phyloP scores from a whole-genome alignment of 2,329 filamentous ascomycete species.

The Endothia cerciana region DNA sequence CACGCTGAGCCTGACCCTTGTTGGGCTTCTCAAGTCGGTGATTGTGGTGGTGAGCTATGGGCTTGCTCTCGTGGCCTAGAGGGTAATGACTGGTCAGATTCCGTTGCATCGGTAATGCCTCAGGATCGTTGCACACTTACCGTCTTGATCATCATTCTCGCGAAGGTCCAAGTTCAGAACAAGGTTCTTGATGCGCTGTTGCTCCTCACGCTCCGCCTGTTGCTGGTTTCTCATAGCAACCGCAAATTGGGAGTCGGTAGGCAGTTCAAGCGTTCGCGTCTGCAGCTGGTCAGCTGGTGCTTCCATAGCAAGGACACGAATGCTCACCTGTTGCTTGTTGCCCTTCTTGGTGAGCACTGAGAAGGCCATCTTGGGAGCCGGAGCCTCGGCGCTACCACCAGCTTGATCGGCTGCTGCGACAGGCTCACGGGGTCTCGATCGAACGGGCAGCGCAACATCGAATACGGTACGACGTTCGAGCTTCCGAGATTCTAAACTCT shows the following conservation, averaged over 20 bases:
- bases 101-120: neutral
- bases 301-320: neutral
- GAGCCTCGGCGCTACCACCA: conserved; percentile 34
- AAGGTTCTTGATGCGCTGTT: conserved; percentile 97
- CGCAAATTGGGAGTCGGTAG: conserved; percentile 90
- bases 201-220: conserved; percentile 91
- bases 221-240: conserved; percentile 96
- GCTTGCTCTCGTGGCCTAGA: conserved; percentile 54
- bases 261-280: conserved; percentile 89
- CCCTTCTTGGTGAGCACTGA: conserved; percentile 94
- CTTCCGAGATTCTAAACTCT: conserved; percentile 93
- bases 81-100: conserved; percentile 25
- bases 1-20: conserved; percentile 75
- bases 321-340: conserved; percentile 83
- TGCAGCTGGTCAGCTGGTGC: conserved; percentile 42
- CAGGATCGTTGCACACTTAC: conserved; percentile 54
- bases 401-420: conserved; percentile 43
- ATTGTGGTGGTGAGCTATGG: conserved; percentile 54
- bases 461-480: conserved; percentile 94
- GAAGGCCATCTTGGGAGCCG: conserved; percentile 86
- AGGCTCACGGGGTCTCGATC: conserved; percentile 67
- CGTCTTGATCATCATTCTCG: conserved; percentile 78
- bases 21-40: conserved; percentile 56
- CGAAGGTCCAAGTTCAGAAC: conserved; percentile 95
- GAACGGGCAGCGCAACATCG: conserved; percentile 95